Evolutionary conservation across 106 monocot species (phyloP).

Genomic region (Platanthera zijinensis): DNA sequence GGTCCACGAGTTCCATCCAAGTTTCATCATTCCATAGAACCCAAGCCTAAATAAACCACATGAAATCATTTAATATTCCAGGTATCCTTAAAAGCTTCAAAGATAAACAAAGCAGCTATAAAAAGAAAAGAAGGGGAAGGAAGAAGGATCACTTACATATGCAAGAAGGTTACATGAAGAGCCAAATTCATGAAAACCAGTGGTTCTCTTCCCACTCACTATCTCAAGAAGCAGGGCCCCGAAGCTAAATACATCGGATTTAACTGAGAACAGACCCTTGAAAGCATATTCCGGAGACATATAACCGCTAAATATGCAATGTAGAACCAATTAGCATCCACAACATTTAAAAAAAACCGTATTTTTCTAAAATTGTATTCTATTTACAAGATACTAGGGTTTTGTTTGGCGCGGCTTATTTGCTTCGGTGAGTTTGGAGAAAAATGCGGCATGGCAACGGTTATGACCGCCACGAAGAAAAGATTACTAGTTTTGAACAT

Average conservation of each 20-base stretch:
- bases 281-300: slow-evolving; percentile 35
- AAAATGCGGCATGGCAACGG: too few species aligned
- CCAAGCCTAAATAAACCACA: slow-evolving; percentile 18
- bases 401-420: too few species aligned
- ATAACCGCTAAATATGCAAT: slow-evolving; percentile 19
- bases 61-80: background rate
- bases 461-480: too few species aligned
- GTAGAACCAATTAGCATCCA: background rate
- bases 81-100: too few species aligned
- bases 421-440: too few species aligned
- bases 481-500: too few species aligned
- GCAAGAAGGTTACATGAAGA: slow-evolving; percentile 15
- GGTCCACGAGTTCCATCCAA: slow-evolving; percentile 15
- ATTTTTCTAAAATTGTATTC: too few species aligned
- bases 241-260: slow-evolving; percentile 34
- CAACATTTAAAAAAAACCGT: background rate
- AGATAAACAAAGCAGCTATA: background rate
- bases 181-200: slow-evolving; percentile 1
- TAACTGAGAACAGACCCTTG: slow-evolving; percentile 22
- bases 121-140: background rate
- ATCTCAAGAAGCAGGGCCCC: slow-evolving; percentile 26
- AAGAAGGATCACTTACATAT: slow-evolving; percentile 12
- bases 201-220: slow-evolving; percentile 18
- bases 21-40: slow-evolving; percentile 16
- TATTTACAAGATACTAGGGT: too few species aligned